These are phyloP conservation scores for Solanum arcanum DNA, from an alignment of 257 asterid species.

Conservation along the genomic window DNA sequence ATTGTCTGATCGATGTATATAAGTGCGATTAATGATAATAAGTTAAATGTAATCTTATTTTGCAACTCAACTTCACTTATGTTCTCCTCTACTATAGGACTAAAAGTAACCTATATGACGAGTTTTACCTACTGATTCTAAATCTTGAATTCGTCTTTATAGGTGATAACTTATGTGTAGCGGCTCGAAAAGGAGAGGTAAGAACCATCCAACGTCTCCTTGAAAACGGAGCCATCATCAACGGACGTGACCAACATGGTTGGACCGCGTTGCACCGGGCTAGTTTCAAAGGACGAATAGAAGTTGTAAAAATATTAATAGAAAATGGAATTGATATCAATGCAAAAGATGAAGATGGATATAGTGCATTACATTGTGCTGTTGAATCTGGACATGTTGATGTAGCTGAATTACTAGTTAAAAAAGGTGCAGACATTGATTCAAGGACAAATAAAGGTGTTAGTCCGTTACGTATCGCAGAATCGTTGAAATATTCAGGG, in stretches of 20 bases:
- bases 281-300: slow-evolving; percentile 49
- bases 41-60: not conserved
- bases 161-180: slow-evolving; percentile 41
- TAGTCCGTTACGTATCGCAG: slow-evolving; percentile 45
- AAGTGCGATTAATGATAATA: not conserved
- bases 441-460: slow-evolving; percentile 52
- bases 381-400: slow-evolving; percentile 65
- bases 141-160: not conserved
- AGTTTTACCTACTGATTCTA: not conserved
- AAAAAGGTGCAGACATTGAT: slow-evolving; percentile 61
- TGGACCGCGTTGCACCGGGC: slow-evolving; percentile 77
- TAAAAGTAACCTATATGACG: not conserved
- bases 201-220: slow-evolving; percentile 46
- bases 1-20: rapidly evolving
- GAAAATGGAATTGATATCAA: slow-evolving; percentile 50
- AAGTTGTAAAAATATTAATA: slow-evolving; percentile 33
- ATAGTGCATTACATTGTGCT: slow-evolving; percentile 61
- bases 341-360: slow-evolving; percentile 59
- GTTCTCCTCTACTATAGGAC: not conserved
- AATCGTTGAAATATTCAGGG: slow-evolving; percentile 44
- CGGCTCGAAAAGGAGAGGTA: slow-evolving; percentile 59
- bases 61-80: not conserved
- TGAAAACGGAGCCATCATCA: slow-evolving; percentile 50
- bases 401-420: slow-evolving; percentile 49
- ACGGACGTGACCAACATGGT: slow-evolving; percentile 64